Evolutionary conservation across 768 basidiomycete species (phyloP).

Genomic region (Lactifluus piperatus): DNA sequence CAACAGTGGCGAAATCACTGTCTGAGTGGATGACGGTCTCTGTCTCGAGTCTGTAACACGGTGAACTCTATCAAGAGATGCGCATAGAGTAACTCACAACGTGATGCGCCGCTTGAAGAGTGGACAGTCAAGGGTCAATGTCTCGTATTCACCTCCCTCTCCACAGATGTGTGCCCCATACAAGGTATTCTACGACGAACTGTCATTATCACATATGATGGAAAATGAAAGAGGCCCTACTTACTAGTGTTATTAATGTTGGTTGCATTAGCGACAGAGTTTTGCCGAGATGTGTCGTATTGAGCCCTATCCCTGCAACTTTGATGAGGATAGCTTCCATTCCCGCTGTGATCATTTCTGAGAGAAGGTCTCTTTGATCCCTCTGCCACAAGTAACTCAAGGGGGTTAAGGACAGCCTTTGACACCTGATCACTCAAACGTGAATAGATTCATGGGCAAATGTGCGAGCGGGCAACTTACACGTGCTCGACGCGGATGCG

Average conservation of each 20-base stretch:
- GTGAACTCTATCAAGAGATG: not conserved
- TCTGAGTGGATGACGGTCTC: constrained; percentile 73
- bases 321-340: constrained; percentile 87
- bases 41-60: constrained; percentile 41
- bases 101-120: constrained; percentile 72
- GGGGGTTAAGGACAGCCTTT: constrained; percentile 68
- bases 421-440: constrained; percentile 45
- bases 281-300: constrained; percentile 67
- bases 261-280: constrained; percentile 65
- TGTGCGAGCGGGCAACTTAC: constrained; percentile 38
- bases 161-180: constrained; percentile 95
- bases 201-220: not conserved
- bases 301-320: constrained; percentile 89
- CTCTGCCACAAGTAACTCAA: constrained; percentile 93
- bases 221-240: constrained; percentile 19
- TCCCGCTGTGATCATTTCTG: constrained; percentile 76
- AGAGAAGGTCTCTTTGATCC: constrained; percentile 74
- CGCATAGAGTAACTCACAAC: constrained; percentile 40
- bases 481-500: constrained; percentile 97
- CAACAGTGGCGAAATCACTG: constrained; percentile 82
- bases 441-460: not conserved
- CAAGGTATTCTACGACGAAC: constrained; percentile 46
- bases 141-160: constrained; percentile 98
- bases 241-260: constrained; percentile 62
- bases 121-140: constrained; percentile 82